Evolutionary conservation across 495 filamentous ascomycete species (phyloP), one percentile per base, ranked within the genome.

Genomic region (Darksidea phi): DNA sequence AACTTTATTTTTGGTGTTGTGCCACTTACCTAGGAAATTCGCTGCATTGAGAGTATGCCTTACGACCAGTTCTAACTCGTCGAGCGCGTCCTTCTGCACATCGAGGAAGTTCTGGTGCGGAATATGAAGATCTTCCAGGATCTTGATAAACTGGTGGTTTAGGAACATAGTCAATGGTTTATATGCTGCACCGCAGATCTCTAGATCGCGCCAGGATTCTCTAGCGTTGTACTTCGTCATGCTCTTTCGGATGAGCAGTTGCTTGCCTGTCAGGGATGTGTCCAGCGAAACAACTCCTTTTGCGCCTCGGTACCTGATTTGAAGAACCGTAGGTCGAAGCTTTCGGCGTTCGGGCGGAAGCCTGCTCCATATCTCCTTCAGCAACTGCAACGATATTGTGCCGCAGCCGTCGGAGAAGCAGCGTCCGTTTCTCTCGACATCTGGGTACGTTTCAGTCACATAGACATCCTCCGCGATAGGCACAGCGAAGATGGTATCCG

Each of bases 371-470:
- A 89, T 78, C 0, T 70, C 72, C n/a, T 83, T 70, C 24, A 85
- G 70, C 0, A 88, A 73, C 0, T 74, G 70, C 12, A 38, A 64
- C 0, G 88, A 92, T 8, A 92, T 82, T 0, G 83, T 89, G 7
- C 89, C 90, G 6, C 89, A 83, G 0, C 90, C 90, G 66, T 94
- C 90, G 61, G 86, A 90, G 67, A 93, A 93, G 0, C 82, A 77
- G n/a, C 86, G 75, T 7, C 54, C 73, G 45, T 70, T 69, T 18
- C 66, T 38, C 49, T 67, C 61, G 3, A 74, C 57, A 28, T 63
- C 48, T n/a, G 28, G 20, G n/a, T 72, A 43, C 10, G 21, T 23
- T 3, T 50, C 37, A 6, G 41, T 43, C 13, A 73, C 12, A 11
- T 56, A 23, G 0, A 74, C 71, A 17, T 74, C 36, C 5, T 77